These are phyloP conservation scores for Zoysia japonica DNA, from an alignment of 176 grass and related monocot genomes.

Conservation along the genomic window DNA sequence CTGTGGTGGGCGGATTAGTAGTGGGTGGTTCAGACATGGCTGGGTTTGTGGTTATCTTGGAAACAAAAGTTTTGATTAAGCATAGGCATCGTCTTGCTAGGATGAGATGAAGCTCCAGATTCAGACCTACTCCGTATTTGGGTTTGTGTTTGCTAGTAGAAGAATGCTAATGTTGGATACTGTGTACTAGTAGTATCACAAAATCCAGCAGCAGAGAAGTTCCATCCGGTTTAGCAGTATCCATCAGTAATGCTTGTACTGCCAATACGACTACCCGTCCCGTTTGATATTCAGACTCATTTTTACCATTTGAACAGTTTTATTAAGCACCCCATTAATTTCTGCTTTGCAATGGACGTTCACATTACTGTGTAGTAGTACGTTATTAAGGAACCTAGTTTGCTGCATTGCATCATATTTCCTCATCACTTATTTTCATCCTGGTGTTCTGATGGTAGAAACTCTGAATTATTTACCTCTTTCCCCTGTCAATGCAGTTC, in stretches of 20 bases:
- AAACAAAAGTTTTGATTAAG: not conserved
- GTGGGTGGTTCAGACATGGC: not conserved
- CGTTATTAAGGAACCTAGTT: not conserved
- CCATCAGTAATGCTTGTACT: not conserved
- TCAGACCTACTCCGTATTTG: not conserved
- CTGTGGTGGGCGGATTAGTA: not conserved
- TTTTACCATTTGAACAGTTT: not conserved
- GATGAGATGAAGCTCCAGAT: not conserved
- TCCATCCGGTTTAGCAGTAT: not conserved
- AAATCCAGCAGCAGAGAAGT: not conserved
- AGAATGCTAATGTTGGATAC: not conserved
- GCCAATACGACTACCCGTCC: not conserved
- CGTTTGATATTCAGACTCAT: not conserved
- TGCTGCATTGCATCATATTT: not conserved
- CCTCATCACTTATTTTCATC: not conserved
- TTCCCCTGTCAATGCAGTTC: slow-evolving; percentile 32
- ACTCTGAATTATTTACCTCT: not conserved
- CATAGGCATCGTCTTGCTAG: not conserved
- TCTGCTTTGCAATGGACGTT: not conserved
- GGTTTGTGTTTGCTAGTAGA: slow-evolving; percentile 2
- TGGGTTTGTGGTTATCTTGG: not conserved
- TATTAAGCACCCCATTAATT: too few relatives aligned
- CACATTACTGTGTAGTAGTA: not conserved
- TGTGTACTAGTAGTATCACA: not conserved
- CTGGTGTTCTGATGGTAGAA: not conserved